Base-by-base conservation (phyloP, 148 eudicot species). In the Cornus suecica region DNA sequence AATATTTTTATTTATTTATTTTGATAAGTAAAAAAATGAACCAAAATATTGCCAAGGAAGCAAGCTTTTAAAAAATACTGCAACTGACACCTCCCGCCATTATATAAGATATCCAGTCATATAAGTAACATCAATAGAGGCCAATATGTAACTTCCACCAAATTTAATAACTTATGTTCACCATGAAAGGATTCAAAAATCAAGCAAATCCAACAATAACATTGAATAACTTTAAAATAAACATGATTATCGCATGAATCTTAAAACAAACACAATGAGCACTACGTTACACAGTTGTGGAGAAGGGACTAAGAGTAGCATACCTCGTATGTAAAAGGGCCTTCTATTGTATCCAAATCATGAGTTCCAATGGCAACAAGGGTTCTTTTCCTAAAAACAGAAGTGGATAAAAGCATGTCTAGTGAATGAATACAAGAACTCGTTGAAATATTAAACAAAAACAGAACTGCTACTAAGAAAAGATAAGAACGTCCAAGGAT, bases 331-430 rank as follows among this genome's bases (percentile, higher is more conserved):
- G 97, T 88, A 77, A 95, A 95, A 81, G 99, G 99, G 48, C 94
- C 97, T 74, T 92, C 82, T 83, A 95, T 84, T 65, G 93, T 91
- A 81, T 95, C 99, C 87, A 95, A 82, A 80, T 95, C 99, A 85
- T 95, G 99, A 74, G 99, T 95, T 25, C 99, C 99, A 83, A 95
- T 95, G 69, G 97, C 99, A 84, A 95, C 99, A 89, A 95, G 85
- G 71, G 97, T 92, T 86, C 97, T 89, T 80, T 91, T 91, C 83
- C 99, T 95, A 67, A 54, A 84, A 74, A 27, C 80, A 24, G 54
- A 70, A 13, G 26, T 37, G 71, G 71, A 73, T 65, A 16, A 60
- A 27, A 81, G 32, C 14, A 68, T 56, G n/a, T 34, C 32, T 23
- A 42, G 56, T 72, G 2, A 45, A 22, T 11, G 31, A 41, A 18